These are phyloP conservation scores for Microsporum canis DNA, from an alignment of 2,329 filamentous ascomycete species.

Conservation along the genomic window DNA sequence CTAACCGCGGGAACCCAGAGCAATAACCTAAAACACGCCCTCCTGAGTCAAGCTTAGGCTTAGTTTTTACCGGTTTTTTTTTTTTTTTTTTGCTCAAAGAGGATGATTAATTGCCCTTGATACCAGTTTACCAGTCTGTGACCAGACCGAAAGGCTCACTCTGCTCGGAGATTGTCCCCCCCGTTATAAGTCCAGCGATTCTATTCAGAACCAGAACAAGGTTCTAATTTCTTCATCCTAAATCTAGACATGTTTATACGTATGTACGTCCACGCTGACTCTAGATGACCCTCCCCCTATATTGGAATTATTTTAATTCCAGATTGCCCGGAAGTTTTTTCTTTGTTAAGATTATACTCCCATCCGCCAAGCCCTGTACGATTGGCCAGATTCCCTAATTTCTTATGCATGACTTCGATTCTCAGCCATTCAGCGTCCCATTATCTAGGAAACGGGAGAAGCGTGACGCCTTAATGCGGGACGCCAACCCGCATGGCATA, in stretches of 20 bases:
- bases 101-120: not conserved
- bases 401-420: not conserved
- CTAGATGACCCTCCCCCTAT: not conserved
- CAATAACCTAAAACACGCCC: not conserved
- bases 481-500: not conserved
- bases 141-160: not conserved
- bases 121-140: not conserved
- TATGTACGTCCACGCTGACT: not conserved
- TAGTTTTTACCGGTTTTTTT: not conserved
- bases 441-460: not conserved
- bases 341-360: not conserved
- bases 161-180: slow-evolving; percentile 2
- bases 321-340: not conserved
- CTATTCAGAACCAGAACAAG: slow-evolving; percentile 6
- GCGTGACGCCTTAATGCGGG: not conserved
- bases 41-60: not conserved
- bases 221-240: not conserved
- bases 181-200: not conserved
- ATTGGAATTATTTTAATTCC: not conserved
- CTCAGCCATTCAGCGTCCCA: not conserved
- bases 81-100: not conserved
- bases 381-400: not conserved
- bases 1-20: not conserved
- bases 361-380: not conserved
- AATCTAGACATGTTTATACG: not conserved